Conservation (phyloP, 2,329 filamentous ascomycete species). For the Fusarium veterinarium region DNA sequence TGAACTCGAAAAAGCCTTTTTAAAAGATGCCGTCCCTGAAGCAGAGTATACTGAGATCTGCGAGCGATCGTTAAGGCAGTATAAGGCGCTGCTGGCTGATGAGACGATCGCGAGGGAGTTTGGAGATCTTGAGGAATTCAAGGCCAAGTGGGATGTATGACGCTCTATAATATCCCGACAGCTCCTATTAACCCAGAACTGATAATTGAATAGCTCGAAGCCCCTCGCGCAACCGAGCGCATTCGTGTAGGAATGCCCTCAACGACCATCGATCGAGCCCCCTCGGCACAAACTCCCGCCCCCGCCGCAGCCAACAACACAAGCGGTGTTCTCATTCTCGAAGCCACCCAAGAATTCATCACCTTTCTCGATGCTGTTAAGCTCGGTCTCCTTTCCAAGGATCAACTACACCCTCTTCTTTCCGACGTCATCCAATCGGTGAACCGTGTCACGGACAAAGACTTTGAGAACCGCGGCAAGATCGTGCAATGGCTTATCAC, state of each 20-base stretch:
- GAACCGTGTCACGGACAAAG: constrained; percentile 94
- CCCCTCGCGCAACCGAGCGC: constrained; percentile 91
- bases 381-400: constrained; percentile 91
- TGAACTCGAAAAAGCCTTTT: constrained; percentile 94
- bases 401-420: constrained; percentile 93
- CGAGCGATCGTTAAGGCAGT: constrained; percentile 92
- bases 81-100: constrained; percentile 92
- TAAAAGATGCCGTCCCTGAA: constrained; percentile 94
- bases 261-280: constrained; percentile 73
- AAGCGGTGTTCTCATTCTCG: constrained; percentile 77
- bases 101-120: constrained; percentile 92
- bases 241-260: constrained; percentile 92
- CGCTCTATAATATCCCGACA: rapidly evolving
- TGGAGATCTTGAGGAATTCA: constrained; percentile 89
- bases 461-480: constrained; percentile 95
- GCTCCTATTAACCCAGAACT: neutral
- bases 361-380: constrained; percentile 96
- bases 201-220: constrained; percentile 76
- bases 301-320: constrained; percentile 59
- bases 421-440: constrained; percentile 97
- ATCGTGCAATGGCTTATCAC: constrained; percentile 99
- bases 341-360: constrained; percentile 98
- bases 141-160: constrained; percentile 86
- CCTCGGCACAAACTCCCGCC: constrained; percentile 57
- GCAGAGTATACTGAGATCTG: constrained; percentile 96